These are phyloP conservation scores for Vitis labrusca DNA, from an alignment of 164 flowering plant species.

Conservation along the genomic window DNA sequence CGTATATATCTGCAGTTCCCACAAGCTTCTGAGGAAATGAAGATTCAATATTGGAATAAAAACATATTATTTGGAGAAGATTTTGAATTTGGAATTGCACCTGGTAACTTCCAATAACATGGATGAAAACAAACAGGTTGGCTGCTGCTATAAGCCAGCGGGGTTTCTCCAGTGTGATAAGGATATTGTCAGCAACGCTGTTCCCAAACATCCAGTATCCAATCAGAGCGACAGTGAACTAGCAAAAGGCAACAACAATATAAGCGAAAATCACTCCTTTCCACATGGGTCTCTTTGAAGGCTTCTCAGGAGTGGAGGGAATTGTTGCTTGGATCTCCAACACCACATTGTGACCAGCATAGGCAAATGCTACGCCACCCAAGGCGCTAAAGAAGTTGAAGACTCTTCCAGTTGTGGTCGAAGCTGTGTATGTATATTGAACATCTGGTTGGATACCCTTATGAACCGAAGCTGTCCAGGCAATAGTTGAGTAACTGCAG, in stretches of 20 bases:
- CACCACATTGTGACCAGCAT: slow-evolving; percentile 64
- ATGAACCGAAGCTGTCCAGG: slow-evolving; percentile 33
- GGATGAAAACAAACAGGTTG: too few species aligned
- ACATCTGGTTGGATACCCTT: slow-evolving; percentile 38
- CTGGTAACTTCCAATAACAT: too few species aligned
- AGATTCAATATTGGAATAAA: too few species aligned
- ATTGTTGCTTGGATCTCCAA: slow-evolving; percentile 62
- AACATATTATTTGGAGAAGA: too few species aligned
- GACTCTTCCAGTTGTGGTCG: slow-evolving; percentile 7
- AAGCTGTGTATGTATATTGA: slow-evolving; percentile 26
- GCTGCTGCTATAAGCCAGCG: too few species aligned
- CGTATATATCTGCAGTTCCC: too few species aligned
- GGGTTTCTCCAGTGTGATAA: slow-evolving; percentile 44
- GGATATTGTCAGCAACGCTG: slow-evolving; percentile 47
- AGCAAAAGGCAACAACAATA: slow-evolving; percentile 45
- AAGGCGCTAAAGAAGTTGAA: slow-evolving; percentile 43
- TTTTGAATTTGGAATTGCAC: too few species aligned
- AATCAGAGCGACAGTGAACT: slow-evolving; percentile 50
- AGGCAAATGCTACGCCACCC: slow-evolving; percentile 58
- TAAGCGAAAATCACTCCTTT: slow-evolving; percentile 53
- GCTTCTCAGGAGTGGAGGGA: slow-evolving; percentile 54
- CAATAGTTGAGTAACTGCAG: slow-evolving; percentile 50
- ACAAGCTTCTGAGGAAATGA: too few species aligned
- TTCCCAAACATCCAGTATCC: slow-evolving; percentile 48
- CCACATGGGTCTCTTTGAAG: slow-evolving; percentile 61